Evolutionary conservation across 805 yeast genomes (phyloP).

Genomic region (Wickerhamiella bombiphila): DNA sequence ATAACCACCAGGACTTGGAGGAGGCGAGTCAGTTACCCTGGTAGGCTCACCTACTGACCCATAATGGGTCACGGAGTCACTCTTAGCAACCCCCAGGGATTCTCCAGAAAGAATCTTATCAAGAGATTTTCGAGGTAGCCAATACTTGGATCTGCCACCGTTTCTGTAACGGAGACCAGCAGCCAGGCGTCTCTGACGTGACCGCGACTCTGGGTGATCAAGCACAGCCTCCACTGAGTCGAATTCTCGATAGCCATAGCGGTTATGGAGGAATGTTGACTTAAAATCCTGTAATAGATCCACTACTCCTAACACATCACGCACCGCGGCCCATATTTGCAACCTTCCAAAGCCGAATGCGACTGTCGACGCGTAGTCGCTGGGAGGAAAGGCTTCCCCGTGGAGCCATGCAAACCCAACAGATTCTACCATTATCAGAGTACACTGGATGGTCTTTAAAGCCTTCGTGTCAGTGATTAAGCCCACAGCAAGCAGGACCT

Average conservation of each 20-base stretch:
- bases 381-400: constrained; percentile 68
- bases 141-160: constrained; percentile 68
- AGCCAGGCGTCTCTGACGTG: constrained; percentile 53
- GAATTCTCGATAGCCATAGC: constrained; percentile 67
- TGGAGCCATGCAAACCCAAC: constrained; percentile 81
- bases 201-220: constrained; percentile 46
- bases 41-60: neutral
- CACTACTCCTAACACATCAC: constrained; percentile 62
- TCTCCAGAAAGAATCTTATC: constrained; percentile 1
- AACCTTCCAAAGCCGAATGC: constrained; percentile 61
- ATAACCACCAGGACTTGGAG: neutral
- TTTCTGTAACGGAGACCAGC: constrained; percentile 72
- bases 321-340: constrained; percentile 44
- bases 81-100: neutral
- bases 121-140: constrained; percentile 37
- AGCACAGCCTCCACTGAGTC: constrained; percentile 63
- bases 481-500: constrained; percentile 25
- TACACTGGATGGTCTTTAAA: constrained; percentile 59
- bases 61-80: neutral
- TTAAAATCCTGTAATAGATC: constrained; percentile 72
- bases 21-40: neutral
- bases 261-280: constrained; percentile 49
- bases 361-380: constrained; percentile 45
- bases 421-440: constrained; percentile 68
- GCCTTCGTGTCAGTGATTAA: constrained; percentile 21